Evolutionary conservation across 2,329 filamentous ascomycete species (phyloP).

Genomic region (Daldinia eschscholtzii): DNA sequence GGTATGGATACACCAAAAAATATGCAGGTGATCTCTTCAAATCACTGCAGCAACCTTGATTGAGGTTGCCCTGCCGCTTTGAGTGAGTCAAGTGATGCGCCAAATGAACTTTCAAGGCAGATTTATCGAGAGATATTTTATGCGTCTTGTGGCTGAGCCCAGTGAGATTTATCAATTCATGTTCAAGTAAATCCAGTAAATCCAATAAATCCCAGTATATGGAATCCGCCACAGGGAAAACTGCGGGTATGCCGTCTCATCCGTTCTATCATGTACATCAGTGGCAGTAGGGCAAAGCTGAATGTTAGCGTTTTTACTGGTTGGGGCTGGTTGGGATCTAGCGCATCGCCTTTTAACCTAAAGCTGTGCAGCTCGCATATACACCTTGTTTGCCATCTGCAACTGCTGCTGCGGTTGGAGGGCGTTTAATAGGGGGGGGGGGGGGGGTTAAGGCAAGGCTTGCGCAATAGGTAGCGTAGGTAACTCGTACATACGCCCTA

Average conservation of each 20-base stretch:
- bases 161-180: conserved; percentile 15
- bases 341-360: conserved; percentile 21
- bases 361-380: conserved; percentile 20
- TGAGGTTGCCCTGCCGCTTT: conserved; percentile 20
- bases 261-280: conserved; percentile 15
- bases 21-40: conserved; percentile 25
- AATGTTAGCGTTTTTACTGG: conserved; percentile 25
- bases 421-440: background rate
- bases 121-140: conserved; percentile 17
- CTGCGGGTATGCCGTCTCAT: conserved; percentile 30
- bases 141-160: conserved; percentile 37
- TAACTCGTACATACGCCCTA: background rate
- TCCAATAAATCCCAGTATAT: background rate
- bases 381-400: conserved; percentile 20
- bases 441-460: conserved; percentile 5
- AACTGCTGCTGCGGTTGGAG: background rate
- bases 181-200: background rate
- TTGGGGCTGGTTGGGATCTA: conserved; percentile 14
- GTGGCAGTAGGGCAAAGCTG: conserved; percentile 32
- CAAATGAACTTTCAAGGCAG: conserved; percentile 36
- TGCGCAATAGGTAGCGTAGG: background rate
- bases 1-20: background rate
- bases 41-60: conserved; percentile 15
- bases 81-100: conserved; percentile 37
- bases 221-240: conserved; percentile 33